These are phyloP conservation scores for Trichophaea hybrida DNA, from an alignment of 2,329 filamentous ascomycete genomes.

Conservation along the genomic window DNA sequence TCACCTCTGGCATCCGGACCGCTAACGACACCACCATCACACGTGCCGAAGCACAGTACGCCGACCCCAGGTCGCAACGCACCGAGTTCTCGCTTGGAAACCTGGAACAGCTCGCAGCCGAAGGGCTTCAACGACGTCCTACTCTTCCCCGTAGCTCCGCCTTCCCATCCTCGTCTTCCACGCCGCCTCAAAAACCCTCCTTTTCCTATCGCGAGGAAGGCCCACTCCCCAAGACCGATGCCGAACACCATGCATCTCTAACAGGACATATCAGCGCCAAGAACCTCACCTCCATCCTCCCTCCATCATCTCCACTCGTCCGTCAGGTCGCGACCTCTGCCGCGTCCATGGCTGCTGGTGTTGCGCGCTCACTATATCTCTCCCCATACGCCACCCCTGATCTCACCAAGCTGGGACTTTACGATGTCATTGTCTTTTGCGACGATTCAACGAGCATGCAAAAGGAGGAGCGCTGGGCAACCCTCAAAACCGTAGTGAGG, in stretches of 20 bases:
- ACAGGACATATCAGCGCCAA: background rate
- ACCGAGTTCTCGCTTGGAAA: background rate
- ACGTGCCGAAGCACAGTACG: background rate
- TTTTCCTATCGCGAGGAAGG: background rate
- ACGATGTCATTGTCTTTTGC: slow-evolving; percentile 1
- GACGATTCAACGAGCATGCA: background rate
- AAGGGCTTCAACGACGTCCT: background rate
- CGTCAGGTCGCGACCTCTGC: background rate
- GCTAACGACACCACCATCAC: background rate
- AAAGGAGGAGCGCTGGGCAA: background rate
- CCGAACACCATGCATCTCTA: background rate
- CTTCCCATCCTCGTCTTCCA: background rate
- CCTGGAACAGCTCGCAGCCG: background rate
- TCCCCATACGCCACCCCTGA: background rate
- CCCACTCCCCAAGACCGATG: background rate
- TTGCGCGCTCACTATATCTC: background rate
- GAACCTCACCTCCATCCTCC: background rate
- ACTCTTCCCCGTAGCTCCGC: background rate
- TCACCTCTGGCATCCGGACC: background rate
- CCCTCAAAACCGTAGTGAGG: background rate
- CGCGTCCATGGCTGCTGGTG: background rate
- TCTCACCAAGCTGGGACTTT: background rate
- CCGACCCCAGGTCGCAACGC: background rate
- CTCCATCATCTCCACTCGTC: background rate
- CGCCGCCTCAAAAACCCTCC: background rate